Evolutionary conservation across 805 yeast genomes (phyloP).

Genomic region (Clavispora santaluciae): DNA sequence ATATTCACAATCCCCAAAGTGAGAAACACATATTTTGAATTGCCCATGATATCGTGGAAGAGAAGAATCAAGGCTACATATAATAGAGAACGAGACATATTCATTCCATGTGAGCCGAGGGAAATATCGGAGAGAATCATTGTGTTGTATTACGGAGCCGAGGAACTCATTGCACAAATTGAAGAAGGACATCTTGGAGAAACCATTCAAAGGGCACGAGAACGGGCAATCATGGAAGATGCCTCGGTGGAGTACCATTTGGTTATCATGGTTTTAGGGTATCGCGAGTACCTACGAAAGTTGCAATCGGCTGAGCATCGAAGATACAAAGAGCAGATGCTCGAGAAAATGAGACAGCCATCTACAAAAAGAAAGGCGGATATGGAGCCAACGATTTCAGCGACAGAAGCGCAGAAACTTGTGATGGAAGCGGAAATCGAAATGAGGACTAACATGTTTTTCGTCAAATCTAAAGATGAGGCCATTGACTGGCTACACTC

Average conservation of each 20-base stretch:
- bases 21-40: conserved; percentile 18
- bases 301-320: conserved; percentile 44
- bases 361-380: background rate
- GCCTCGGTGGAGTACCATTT: conserved; percentile 24
- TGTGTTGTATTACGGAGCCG: conserved; percentile 44
- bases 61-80: conserved; percentile 47
- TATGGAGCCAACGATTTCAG: conserved; percentile 8
- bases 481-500: conserved; percentile 50
- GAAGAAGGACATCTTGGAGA: conserved; percentile 6
- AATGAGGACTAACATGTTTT: conserved; percentile 47
- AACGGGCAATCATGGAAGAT: conserved; percentile 9
- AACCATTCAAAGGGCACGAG: conserved; percentile 7
- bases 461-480: conserved; percentile 43
- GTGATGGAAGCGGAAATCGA: conserved; percentile 44
- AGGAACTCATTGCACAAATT: conserved; percentile 32
- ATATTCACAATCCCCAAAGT: conserved; percentile 19
- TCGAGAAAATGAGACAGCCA: conserved; percentile 7
- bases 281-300: conserved; percentile 41
- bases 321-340: conserved; percentile 29
- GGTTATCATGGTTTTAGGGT: conserved; percentile 45
- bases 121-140: conserved; percentile 40
- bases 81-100: conserved; percentile 44
- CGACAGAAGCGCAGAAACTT: conserved; percentile 35
- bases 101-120: conserved; percentile 46
- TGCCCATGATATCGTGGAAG: conserved; percentile 50